Percentiles rank a stretch among this genome's conserved stretches.
These are phyloP conservation scores for Bolboschoenus planiculmis DNA, from an alignment of 176 grass and related monocot species.

Conservation along the genomic window DNA sequence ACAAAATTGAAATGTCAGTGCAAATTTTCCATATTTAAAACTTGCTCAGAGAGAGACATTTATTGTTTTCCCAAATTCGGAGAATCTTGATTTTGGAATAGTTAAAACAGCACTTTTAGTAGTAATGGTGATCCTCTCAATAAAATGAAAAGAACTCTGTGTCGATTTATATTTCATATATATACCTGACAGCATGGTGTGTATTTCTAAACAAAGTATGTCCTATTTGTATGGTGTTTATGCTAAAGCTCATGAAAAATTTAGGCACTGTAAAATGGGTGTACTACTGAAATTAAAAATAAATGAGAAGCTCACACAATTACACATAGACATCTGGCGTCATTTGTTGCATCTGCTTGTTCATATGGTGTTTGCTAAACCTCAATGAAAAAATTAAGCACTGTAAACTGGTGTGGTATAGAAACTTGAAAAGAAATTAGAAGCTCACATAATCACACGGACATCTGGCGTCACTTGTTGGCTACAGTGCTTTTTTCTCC, in stretches of 20 bases:
- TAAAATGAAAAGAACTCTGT: background rate
- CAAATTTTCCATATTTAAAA: background rate
- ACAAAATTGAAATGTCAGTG: background rate
- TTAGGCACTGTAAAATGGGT: background rate
- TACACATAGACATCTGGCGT: background rate
- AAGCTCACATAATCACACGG: background rate
- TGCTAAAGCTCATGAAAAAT: constrained; percentile 14
- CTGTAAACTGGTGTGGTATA: too few species aligned
- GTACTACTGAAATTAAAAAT: constrained; percentile 2
- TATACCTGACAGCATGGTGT: background rate
- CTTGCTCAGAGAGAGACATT: background rate
- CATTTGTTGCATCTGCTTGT: background rate
- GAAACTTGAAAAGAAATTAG: too few species aligned
- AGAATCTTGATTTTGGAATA: background rate
- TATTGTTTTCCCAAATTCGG: background rate
- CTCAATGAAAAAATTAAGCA: too few species aligned
- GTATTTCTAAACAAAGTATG: background rate
- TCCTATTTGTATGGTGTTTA: background rate
- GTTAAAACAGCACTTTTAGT: background rate
- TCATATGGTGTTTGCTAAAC: background rate
- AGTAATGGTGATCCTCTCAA: background rate
- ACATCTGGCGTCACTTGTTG: background rate
- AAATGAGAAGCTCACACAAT: constrained; percentile 1
- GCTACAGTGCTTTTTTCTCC: constrained; percentile 2
- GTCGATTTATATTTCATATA: background rate